phyloP scores from a whole-genome alignment of 768 basidiomycete genomes.

The Tricholoma flavovirens region DNA sequence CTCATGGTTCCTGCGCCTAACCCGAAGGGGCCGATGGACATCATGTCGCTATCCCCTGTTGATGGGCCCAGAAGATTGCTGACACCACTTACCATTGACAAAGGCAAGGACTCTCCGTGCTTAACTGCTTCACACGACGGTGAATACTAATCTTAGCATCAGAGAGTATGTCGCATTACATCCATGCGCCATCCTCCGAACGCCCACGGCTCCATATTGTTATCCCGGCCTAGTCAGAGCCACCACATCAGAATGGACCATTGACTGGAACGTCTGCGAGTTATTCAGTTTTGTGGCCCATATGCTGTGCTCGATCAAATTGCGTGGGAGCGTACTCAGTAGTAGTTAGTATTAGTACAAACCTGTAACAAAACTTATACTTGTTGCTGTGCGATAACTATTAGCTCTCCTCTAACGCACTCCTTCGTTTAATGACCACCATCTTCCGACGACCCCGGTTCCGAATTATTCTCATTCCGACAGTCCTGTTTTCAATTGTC shows the following conservation, averaged over 20 bases:
- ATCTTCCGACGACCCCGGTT: conserved; percentile 23
- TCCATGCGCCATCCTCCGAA: neutral
- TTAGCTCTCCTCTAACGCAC: neutral
- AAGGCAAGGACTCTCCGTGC: neutral
- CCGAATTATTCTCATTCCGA: conserved; percentile 28
- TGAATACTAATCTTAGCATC: neutral
- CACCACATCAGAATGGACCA: neutral
- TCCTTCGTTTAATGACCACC: conserved; percentile 13
- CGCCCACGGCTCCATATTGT: conserved; percentile 1
- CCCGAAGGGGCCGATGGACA: conserved; percentile 17
- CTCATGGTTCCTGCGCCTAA: conserved; percentile 36
- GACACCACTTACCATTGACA: conserved; percentile 23
- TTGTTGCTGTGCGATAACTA: conserved; percentile 19
- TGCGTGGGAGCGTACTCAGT: neutral
- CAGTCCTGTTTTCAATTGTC: conserved; percentile 23
- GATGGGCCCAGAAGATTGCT: conserved; percentile 10
- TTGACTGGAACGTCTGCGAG: too few species aligned
- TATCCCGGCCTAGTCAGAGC: neutral
- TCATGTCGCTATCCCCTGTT: conserved; percentile 20
- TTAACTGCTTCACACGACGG: neutral
- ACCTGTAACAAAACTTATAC: too few species aligned
- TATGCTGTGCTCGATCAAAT: neutral
- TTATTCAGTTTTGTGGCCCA: neutral
- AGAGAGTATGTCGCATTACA: neutral
- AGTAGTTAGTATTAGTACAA: too few species aligned